These are phyloP conservation scores for Gossypium arboreum DNA, from an alignment of 345 rosid genomes.

Conservation along the genomic window DNA sequence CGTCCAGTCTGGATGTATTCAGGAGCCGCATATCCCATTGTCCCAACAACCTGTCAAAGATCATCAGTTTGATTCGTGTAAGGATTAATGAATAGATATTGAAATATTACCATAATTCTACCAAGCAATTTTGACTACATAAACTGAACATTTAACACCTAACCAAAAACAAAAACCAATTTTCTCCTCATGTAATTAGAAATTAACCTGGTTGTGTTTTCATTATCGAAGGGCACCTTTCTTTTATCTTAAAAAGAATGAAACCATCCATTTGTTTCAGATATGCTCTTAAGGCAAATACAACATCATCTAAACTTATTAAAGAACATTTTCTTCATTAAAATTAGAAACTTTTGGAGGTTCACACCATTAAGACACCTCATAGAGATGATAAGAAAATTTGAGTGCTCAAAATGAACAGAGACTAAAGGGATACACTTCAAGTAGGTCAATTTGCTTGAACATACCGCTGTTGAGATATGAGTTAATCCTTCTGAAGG, in stretches of 20 bases:
- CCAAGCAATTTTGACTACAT: not conserved
- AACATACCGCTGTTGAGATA: conserved; percentile 79
- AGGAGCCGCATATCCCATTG: conserved; percentile 94
- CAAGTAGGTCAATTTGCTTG: not conserved
- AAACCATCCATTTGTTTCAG: not conserved
- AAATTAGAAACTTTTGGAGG: not conserved
- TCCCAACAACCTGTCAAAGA: conserved; percentile 71
- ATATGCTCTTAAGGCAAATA: too few relatives aligned
- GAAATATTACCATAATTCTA: not conserved
- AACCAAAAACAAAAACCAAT: not conserved
- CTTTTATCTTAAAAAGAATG: not conserved
- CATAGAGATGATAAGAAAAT: not conserved
- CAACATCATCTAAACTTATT: too few relatives aligned
- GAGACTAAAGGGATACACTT: not conserved
- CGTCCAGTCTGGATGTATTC: conserved; percentile 84
- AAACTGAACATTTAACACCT: not conserved
- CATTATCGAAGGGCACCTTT: not conserved
- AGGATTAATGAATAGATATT: not conserved
- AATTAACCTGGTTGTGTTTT: not conserved
- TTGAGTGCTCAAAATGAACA: not conserved
- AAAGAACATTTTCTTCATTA: not conserved
- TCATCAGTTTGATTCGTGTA: not conserved
- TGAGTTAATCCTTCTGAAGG: conserved; percentile 85
- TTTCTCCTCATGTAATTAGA: not conserved
- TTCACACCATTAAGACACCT: not conserved